Percentiles rank a stretch among this genome's conserved stretches.
Conservation (phyloP, 2,329 filamentous ascomycete species). For the Aureobasidium namibiae region DNA sequence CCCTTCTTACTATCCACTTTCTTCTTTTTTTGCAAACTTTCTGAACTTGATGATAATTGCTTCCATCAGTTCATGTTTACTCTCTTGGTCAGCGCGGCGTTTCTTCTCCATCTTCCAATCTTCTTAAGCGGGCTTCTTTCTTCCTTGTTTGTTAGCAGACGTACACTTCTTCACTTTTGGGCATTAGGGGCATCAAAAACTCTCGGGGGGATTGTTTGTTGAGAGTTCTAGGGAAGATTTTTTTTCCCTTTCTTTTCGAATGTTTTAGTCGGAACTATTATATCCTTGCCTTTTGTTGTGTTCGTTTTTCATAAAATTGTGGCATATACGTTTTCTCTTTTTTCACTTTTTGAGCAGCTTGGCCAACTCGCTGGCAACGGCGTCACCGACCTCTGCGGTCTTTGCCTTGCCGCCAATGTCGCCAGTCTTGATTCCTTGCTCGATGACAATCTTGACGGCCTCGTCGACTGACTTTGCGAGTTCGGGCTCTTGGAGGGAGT, state of each 20-base stretch:
- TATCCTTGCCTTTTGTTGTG: not conserved
- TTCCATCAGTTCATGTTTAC: constrained; percentile 2
- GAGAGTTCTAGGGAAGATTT: not conserved
- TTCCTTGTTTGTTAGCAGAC: not conserved
- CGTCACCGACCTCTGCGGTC: constrained; percentile 76
- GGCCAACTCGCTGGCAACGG: constrained; percentile 65
- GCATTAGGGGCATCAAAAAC: not conserved
- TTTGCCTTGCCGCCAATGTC: constrained; percentile 73
- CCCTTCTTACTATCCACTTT: not conserved
- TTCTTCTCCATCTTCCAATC: not conserved
- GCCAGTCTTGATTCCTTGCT: constrained; percentile 67
- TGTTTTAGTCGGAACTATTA: not conserved
- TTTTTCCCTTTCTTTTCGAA: not conserved
- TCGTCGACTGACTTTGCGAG: constrained; percentile 74
- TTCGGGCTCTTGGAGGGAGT: constrained; percentile 71
- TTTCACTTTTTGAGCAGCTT: constrained; percentile 48
- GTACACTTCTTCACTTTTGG: not conserved
- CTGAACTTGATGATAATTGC: constrained; percentile 9
- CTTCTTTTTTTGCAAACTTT: not conserved
- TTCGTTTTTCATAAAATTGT: not conserved
- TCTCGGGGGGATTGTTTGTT: not conserved
- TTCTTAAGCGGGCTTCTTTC: too few species aligned
- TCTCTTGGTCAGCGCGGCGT: constrained; percentile 7
- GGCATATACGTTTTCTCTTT: not conserved
- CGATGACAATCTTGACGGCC: constrained; percentile 71